These are phyloP conservation scores for Ganoderma meredithae DNA, from an alignment of 1,284 basidiomycete genomes.

Conservation along the genomic window DNA sequence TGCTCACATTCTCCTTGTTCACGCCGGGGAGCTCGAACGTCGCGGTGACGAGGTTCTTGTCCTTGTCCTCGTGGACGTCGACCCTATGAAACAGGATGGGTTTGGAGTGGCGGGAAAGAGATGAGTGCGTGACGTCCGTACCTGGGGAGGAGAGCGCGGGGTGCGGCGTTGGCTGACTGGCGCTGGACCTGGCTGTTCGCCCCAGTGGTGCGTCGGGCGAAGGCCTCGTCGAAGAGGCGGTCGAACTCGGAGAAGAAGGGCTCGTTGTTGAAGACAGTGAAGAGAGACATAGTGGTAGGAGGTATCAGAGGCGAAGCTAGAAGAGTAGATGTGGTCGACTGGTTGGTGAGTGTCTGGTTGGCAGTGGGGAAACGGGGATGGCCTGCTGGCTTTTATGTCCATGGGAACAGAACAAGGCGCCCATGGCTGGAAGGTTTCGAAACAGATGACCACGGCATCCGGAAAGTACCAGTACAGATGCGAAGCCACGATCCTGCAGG, in stretches of 20 bases:
- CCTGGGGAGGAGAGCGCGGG: slow-evolving; percentile 30
- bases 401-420: background rate
- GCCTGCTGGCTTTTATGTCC: background rate
- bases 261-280: slow-evolving; percentile 46
- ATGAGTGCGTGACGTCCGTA: too few species aligned
- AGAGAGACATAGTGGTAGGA: slow-evolving; percentile 2
- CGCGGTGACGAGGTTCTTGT: slow-evolving; percentile 52
- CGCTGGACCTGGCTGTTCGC: slow-evolving; percentile 25
- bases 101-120: too few species aligned
- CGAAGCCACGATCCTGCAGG: background rate
- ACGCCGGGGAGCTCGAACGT: slow-evolving; percentile 58
- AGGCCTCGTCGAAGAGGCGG: slow-evolving; percentile 55
- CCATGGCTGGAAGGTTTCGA: background rate
- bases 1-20: slow-evolving; percentile 49
- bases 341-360: background rate
- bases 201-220: slow-evolving; percentile 37
- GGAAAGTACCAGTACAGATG: background rate
- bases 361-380: background rate
- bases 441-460: background rate
- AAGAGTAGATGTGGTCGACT: background rate
- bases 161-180: slow-evolving; percentile 18
- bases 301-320: background rate
- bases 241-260: slow-evolving; percentile 55
- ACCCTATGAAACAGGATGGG: slow-evolving; percentile 46
- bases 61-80: slow-evolving; percentile 54